Percentiles rank a stretch among this genome's conserved stretches.
Conservation (phyloP, 139 green algal genomes). For the Klebsormidium nitens region DNA sequence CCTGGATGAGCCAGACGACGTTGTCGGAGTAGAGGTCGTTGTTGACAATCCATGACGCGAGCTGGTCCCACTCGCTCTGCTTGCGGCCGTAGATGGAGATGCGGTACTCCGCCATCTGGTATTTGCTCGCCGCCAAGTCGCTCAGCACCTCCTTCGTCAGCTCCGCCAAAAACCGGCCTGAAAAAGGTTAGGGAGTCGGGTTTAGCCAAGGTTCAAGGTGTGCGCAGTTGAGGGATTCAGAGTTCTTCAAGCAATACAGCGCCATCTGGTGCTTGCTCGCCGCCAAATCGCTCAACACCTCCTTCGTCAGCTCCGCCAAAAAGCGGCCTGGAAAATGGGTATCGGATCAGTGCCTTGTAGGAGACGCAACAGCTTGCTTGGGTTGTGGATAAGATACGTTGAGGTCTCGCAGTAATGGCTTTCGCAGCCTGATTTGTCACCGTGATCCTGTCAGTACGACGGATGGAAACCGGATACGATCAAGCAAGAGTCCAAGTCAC, state of each 20-base stretch:
- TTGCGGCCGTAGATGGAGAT: slow-evolving; percentile 84
- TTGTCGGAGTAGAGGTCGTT: slow-evolving; percentile 92
- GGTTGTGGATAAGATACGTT: too few species aligned
- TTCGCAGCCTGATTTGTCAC: too few species aligned
- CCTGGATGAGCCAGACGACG: slow-evolving; percentile 95
- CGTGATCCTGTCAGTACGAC: too few species aligned
- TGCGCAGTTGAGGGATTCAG: too few species aligned
- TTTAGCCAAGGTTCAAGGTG: too few species aligned
- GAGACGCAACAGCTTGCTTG: too few species aligned
- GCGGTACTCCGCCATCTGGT: slow-evolving; percentile 72
- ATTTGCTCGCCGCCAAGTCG: slow-evolving; percentile 65
- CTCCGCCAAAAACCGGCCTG: slow-evolving; percentile 86
- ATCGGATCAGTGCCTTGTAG: too few species aligned
- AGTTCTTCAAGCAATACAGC: slow-evolving; percentile 83
- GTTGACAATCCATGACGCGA: slow-evolving; percentile 92
- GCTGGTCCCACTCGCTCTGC: slow-evolving; percentile 90
- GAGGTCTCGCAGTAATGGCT: too few species aligned
- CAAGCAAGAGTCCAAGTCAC: too few species aligned
- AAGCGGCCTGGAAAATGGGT: slow-evolving; percentile 59
- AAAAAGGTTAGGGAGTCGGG: too few species aligned
- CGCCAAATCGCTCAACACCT: slow-evolving; percentile 80
- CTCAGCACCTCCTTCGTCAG: slow-evolving; percentile 89
- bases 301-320: slow-evolving; percentile 93
- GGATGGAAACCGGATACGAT: too few species aligned
- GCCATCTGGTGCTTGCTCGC: slow-evolving; percentile 60